These are phyloP conservation scores for Trametes cubensis DNA, from an alignment of 768 basidiomycete species.

Conservation along the genomic window DNA sequence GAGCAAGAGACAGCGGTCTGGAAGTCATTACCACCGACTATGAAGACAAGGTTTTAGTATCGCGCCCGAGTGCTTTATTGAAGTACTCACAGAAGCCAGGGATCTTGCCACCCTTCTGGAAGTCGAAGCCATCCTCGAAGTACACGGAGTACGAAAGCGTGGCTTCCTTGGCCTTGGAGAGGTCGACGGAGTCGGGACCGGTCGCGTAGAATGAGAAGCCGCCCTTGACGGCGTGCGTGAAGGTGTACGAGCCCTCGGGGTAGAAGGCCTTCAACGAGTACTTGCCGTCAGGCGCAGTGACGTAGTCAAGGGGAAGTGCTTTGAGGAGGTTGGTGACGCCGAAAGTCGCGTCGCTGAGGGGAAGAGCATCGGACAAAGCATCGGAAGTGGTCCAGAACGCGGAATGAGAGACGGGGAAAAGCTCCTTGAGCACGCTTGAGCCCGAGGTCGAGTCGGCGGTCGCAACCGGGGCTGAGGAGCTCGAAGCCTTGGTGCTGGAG, in stretches of 20 bases:
- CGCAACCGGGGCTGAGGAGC: conserved; percentile 5
- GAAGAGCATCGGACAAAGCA: conserved; percentile 26
- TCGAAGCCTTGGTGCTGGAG: background rate
- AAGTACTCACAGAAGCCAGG: conserved; percentile 68
- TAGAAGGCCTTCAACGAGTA: conserved; percentile 31
- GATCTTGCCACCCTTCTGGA: conserved; percentile 69
- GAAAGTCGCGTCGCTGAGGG: conserved; percentile 33
- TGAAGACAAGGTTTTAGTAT: background rate
- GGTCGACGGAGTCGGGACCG: conserved; percentile 53
- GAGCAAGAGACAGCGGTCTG: conserved; percentile 59
- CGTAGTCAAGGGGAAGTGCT: conserved; percentile 30
- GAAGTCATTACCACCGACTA: conserved; percentile 60
- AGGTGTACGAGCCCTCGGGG: conserved; percentile 56
- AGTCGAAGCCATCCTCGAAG: conserved; percentile 66
- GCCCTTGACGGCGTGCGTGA: conserved; percentile 48
- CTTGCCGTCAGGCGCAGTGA: conserved; percentile 31
- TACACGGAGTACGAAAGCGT: conserved; percentile 64
- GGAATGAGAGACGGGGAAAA: conserved; percentile 31
- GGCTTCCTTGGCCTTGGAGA: conserved; percentile 65
- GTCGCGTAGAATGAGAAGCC: conserved; percentile 75
- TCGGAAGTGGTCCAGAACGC: conserved; percentile 33
- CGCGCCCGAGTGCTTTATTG: background rate
- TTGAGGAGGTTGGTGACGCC: conserved; percentile 28
- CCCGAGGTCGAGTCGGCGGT: background rate
- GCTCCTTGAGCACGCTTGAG: conserved; percentile 17